Base-by-base conservation (phyloP, 2,329 filamentous ascomycete genomes). In the Xylariaceae sp. region DNA sequence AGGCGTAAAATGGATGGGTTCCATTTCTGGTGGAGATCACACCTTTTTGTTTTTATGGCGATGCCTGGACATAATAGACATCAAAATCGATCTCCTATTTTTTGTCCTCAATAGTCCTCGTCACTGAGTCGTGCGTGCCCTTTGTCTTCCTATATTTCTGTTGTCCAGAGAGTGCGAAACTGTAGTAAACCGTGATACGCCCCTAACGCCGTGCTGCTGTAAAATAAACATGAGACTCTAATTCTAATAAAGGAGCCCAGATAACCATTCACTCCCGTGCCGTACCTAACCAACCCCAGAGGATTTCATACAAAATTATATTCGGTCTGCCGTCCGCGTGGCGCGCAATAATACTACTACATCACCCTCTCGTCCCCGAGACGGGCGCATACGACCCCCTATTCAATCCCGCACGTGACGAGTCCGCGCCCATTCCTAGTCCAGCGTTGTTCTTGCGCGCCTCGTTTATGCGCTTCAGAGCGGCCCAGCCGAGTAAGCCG, bases 401-500 rank as follows among this genome's bases (percentile, higher is more conserved):
- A 55, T 66, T 62, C 50, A 30, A 34, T 13, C 48, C 48, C 9
- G 8, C 4, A 34, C 48, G 10, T 18, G 47, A 23, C 2, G 42
- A 13, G 42, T 45, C 42, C 6, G 15, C 48, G 4, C 4, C 7
- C 39, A 11, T 9, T 6, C n/a, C 51, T 4, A 6, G 9, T 3
- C 2, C 52, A 23, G 44, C 53, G 18, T 15, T 15, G 9, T 13
- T 50, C 53, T 72, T 72, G 17, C 75, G 73, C 62, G 73, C 63
- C 66, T 82, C 79, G 35, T 80, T 58, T 48, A 80, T 69, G 55
- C 77, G 78, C 71, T 78, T 80, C 59, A 80, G 74, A 6, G 75
- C 81, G 5, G 84, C 82, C 83, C 84, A 87, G 30, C 79, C 82
- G 53, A 88, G 73, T 61, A 88, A 70, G 0, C 83, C 83, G 3